Percentiles rank a stretch among this genome's conserved stretches.
Evolutionary conservation across 345 rosid species (phyloP).

Genomic region (Garcia nutans): DNA sequence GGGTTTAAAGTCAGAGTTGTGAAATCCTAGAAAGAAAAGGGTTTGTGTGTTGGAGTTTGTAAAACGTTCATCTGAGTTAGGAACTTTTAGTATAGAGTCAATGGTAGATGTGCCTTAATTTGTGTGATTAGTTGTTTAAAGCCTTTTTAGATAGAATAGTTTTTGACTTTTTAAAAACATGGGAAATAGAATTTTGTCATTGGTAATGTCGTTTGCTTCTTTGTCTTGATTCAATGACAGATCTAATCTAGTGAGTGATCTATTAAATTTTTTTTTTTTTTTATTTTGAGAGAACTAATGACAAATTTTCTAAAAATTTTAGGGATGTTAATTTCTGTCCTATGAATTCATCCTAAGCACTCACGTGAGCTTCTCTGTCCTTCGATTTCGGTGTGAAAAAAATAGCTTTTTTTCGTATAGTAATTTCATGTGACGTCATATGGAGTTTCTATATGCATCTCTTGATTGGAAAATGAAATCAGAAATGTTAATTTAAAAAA

Average conservation of each 20-base stretch:
- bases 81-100: constrained; percentile 13
- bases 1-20: not conserved
- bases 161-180: constrained; percentile 14
- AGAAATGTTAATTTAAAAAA: too few species aligned
- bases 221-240: not conserved
- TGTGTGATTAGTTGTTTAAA: not conserved
- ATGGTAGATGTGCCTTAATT: constrained; percentile 5
- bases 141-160: not conserved
- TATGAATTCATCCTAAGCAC: not conserved
- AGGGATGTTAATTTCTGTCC: too few species aligned
- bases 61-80: constrained; percentile 3
- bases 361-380: not conserved
- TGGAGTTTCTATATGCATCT: too few species aligned
- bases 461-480: too few species aligned
- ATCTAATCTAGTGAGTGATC: too few species aligned
- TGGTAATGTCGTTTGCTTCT: constrained; percentile 4
- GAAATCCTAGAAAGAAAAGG: constrained; percentile 1
- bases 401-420: too few species aligned
- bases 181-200: constrained; percentile 10
- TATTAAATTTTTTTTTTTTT: too few species aligned
- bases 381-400: too few species aligned
- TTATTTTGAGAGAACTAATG: not conserved
- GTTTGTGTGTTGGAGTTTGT: not conserved
- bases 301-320: too few species aligned
- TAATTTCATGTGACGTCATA: too few species aligned